These are phyloP conservation scores for Ormosia semicastrata DNA, from an alignment of 306 rosid species.

Conservation along the genomic window DNA sequence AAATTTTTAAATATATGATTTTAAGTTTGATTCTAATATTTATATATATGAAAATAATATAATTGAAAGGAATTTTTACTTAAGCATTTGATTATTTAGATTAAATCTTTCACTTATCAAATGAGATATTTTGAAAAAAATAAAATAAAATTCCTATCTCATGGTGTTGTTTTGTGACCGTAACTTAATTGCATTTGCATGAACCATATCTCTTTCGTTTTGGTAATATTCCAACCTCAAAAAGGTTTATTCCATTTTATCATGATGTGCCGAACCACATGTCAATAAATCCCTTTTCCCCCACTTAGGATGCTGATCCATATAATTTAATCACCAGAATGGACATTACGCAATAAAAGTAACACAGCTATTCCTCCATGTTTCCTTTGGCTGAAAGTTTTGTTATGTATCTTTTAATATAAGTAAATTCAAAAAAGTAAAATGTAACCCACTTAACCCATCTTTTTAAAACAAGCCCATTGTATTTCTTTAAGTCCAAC, in stretches of 20 bases:
- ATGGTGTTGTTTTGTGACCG: background rate
- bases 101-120: too few species aligned
- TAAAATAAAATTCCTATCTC: background rate
- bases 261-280: slow-evolving; percentile 3
- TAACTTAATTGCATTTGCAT: background rate
- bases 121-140: too few species aligned
- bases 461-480: background rate
- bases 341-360: slow-evolving; percentile 1
- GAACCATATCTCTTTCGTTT: background rate
- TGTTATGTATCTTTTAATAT: background rate
- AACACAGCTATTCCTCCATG: background rate
- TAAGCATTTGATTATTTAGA: too few species aligned
- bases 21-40: too few species aligned
- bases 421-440: background rate
- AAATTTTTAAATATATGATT: too few species aligned
- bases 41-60: too few species aligned
- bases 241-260: slow-evolving; percentile 31
- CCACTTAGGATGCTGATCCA: background rate
- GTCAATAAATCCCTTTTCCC: background rate
- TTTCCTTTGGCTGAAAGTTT: background rate
- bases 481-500: background rate
- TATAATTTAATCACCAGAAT: background rate
- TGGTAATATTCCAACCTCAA: slow-evolving; percentile 17
- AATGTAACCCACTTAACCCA: background rate
- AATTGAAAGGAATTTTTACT: too few species aligned